phyloP scores from a whole-genome alignment of 2,329 filamentous ascomycete genomes.

The Westerdykella sp. region DNA sequence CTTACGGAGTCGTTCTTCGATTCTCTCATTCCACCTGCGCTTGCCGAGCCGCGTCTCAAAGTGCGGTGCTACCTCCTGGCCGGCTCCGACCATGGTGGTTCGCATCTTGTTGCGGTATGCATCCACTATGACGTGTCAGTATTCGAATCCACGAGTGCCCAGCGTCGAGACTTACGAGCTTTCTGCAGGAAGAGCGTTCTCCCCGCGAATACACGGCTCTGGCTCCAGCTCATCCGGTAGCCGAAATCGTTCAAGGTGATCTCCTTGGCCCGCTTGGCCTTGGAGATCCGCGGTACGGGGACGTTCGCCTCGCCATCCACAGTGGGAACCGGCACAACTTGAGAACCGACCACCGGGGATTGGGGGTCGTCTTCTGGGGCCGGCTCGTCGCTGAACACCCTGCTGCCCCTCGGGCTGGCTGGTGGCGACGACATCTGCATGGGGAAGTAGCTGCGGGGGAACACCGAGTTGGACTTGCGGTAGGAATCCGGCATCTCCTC shows the following conservation, averaged over 20 bases:
- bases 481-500: constrained; percentile 95
- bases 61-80: constrained; percentile 76
- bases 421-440: constrained; percentile 87
- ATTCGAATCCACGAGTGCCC: neutral
- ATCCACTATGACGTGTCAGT: constrained; percentile 59
- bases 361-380: constrained; percentile 41
- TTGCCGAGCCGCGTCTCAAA: constrained; percentile 87
- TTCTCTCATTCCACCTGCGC: constrained; percentile 50
- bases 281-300: constrained; percentile 67
- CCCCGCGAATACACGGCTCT: constrained; percentile 84
- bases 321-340: constrained; percentile 44
- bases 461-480: constrained; percentile 83
- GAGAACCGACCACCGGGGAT: constrained; percentile 39
- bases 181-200: constrained; percentile 83
- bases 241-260: constrained; percentile 88
- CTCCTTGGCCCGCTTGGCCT: constrained; percentile 67
- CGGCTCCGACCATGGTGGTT: constrained; percentile 69
- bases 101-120: constrained; percentile 90
- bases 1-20: constrained; percentile 24
- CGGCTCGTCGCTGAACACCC: constrained; percentile 65
- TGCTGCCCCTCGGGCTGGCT: constrained; percentile 65
- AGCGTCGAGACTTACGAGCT: constrained; percentile 63
- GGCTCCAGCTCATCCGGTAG: constrained; percentile 93
- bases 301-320: constrained; percentile 70
- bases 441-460: constrained; percentile 84